These are phyloP conservation scores for Populus hybrid DNA, from an alignment of 441 rosid genomes.

Conservation along the genomic window DNA sequence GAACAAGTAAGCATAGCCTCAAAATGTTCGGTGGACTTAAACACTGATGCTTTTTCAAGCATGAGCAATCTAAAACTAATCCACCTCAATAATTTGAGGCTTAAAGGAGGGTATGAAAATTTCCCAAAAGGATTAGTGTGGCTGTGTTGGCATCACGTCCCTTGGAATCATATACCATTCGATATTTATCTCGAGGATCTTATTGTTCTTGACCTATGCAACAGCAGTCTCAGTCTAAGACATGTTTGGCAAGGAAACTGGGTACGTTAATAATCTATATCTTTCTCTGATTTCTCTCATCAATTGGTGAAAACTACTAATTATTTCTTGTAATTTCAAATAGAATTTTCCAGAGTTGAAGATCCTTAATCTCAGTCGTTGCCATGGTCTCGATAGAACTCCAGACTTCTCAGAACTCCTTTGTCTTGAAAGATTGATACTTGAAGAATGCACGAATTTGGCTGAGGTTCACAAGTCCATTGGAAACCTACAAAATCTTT, in stretches of 20 bases:
- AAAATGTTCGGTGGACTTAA: background rate
- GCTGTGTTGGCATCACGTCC: slow-evolving; percentile 21
- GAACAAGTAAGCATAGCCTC: background rate
- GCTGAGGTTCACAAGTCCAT: slow-evolving; percentile 10
- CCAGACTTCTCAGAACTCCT: slow-evolving; percentile 21
- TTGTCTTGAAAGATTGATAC: slow-evolving; percentile 17
- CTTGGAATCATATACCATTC: slow-evolving; percentile 12
- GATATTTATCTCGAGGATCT: slow-evolving; percentile 9
- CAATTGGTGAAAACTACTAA: background rate
- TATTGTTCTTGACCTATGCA: slow-evolving; percentile 15
- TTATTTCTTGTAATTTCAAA: background rate
- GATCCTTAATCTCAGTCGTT: slow-evolving; percentile 22
- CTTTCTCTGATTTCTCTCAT: background rate
- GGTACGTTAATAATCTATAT: slow-evolving; percentile 2
- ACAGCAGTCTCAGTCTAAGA: slow-evolving; percentile 10
- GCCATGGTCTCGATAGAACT: slow-evolving; percentile 7
- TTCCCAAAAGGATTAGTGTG: slow-evolving; percentile 16
- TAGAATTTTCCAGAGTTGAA: slow-evolving; percentile 16
- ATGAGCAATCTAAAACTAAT: slow-evolving; percentile 26
- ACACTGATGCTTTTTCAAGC: slow-evolving; percentile 12
- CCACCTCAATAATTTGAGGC: background rate
- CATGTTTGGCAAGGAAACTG: slow-evolving; percentile 9
- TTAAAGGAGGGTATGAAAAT: slow-evolving; percentile 5
- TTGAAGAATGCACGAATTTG: slow-evolving; percentile 20
- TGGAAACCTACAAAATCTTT: slow-evolving; percentile 5